Evolutionary conservation across 169 alveolate species (phyloP).

Genomic region (Miamiensis avidus): DNA sequence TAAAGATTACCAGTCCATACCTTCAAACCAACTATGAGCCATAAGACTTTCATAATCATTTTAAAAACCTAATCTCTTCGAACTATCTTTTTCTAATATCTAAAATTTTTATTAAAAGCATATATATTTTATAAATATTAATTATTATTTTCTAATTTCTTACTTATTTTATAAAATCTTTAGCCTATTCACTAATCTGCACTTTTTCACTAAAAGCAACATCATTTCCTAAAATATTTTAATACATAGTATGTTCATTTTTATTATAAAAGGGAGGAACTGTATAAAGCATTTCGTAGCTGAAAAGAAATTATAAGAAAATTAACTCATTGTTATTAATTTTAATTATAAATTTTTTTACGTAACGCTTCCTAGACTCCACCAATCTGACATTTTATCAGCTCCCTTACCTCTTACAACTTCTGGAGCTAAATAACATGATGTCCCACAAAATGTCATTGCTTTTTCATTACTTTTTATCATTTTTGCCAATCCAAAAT

Average conservation of each 20-base stretch:
- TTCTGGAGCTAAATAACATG: slow-evolving; percentile 83
- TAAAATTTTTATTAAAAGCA: neutral
- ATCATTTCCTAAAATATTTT: slow-evolving; percentile 19
- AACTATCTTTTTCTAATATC: slow-evolving; percentile 25
- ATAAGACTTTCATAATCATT: slow-evolving; percentile 5
- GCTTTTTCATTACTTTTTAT: slow-evolving; percentile 54
- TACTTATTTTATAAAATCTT: neutral
- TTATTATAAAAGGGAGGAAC: slow-evolving; percentile 55
- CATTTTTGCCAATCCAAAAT: slow-evolving; percentile 77
- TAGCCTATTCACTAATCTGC: neutral
- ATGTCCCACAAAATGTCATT: slow-evolving; percentile 75
- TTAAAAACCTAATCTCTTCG: slow-evolving; percentile 16
- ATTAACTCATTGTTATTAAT: slow-evolving; percentile 46
- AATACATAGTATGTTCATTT: slow-evolving; percentile 45
- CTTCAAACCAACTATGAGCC: slow-evolving; percentile 31
- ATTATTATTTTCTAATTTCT: no score
- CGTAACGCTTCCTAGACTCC: slow-evolving; percentile 61
- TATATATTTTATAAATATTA: neutral
- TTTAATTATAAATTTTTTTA: slow-evolving; percentile 7
- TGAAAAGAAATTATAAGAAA: slow-evolving; percentile 32
- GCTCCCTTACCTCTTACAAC: slow-evolving; percentile 61
- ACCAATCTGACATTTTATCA: slow-evolving; percentile 68
- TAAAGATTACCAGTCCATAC: slow-evolving; percentile 28
- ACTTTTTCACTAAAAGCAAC: neutral
- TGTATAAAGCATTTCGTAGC: slow-evolving; percentile 61